Conservation (phyloP, 768 basidiomycete genomes). For the Hygrocybe coccinea region DNA sequence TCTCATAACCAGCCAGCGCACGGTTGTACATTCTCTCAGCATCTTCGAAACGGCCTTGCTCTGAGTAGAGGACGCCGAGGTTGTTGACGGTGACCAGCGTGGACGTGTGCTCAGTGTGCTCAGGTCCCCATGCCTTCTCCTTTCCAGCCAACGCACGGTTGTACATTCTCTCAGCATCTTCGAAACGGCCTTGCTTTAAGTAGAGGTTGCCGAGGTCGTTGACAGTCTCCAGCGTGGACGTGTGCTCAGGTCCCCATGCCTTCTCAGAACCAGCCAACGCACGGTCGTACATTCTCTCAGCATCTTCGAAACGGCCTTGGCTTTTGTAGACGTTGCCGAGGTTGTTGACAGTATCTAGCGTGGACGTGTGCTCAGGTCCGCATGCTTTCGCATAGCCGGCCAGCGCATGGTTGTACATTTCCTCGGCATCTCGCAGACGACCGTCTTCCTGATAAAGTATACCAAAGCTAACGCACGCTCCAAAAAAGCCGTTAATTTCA, state of each 20-base stretch:
- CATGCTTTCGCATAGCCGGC: not conserved
- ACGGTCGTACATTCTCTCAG: not conserved
- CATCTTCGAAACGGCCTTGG: not conserved
- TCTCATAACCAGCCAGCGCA: not conserved
- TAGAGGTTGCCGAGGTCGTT: not conserved
- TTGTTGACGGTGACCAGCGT: not conserved
- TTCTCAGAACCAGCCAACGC: not conserved
- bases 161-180: not conserved
- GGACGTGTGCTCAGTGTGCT: not conserved
- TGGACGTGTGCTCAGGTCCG: not conserved
- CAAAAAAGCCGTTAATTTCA: not conserved
- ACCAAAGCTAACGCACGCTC: not conserved
- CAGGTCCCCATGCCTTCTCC: not conserved
- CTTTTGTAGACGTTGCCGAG: not conserved
- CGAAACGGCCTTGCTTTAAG: not conserved
- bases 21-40: not conserved
- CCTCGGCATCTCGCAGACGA: not conserved
- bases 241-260: not conserved
- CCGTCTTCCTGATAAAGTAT: not conserved
- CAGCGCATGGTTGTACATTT: not conserved
- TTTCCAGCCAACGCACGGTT: not conserved
- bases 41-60: not conserved
- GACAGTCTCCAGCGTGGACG: not conserved
- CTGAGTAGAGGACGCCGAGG: not conserved
- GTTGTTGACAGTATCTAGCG: not conserved